Percentiles rank a stretch among this genome's conserved stretches.
Conservation (phyloP, 2,329 filamentous ascomycete genomes). For the Cytospora piceae region DNA sequence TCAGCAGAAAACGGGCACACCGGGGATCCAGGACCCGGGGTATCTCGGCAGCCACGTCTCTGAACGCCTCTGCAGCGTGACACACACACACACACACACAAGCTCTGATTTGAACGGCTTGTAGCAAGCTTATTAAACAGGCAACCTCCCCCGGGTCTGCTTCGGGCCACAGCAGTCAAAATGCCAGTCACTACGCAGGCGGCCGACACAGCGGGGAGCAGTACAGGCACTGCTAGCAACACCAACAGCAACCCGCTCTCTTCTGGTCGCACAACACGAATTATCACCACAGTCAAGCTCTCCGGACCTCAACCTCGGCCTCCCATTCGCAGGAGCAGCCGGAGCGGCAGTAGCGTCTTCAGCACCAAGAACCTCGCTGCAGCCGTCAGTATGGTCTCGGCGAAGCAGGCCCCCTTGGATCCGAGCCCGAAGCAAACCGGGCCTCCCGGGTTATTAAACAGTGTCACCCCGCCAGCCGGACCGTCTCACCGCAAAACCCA, state of each 20-base stretch:
- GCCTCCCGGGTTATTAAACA: constrained; percentile 10
- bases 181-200: constrained; percentile 29
- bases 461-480: constrained; percentile 13
- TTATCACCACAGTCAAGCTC: constrained; percentile 28
- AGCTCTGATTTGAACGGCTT: not conserved
- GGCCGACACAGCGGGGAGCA: constrained; percentile 21
- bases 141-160: constrained; percentile 20
- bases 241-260: not conserved
- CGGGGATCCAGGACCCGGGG: not conserved
- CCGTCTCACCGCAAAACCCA: constrained; percentile 27
- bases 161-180: constrained; percentile 14
- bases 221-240: not conserved
- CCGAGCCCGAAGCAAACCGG: constrained; percentile 18
- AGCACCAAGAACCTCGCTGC: constrained; percentile 30
- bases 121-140: constrained; percentile 4
- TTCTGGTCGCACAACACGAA: constrained; percentile 17
- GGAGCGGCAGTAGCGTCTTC: constrained; percentile 24
- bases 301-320: constrained; percentile 21
- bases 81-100: not conserved
- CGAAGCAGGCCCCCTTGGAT: constrained; percentile 27
- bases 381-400: constrained; percentile 29
- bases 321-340: constrained; percentile 26
- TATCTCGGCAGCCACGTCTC: not conserved
- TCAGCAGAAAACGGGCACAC: not conserved
- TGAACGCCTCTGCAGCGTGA: not conserved